A percentile compares a stretch with the other conserved stretches of the same genome.
Conservation (phyloP, 2,329 filamentous ascomycete genomes). For the Daldinia sp. region DNA sequence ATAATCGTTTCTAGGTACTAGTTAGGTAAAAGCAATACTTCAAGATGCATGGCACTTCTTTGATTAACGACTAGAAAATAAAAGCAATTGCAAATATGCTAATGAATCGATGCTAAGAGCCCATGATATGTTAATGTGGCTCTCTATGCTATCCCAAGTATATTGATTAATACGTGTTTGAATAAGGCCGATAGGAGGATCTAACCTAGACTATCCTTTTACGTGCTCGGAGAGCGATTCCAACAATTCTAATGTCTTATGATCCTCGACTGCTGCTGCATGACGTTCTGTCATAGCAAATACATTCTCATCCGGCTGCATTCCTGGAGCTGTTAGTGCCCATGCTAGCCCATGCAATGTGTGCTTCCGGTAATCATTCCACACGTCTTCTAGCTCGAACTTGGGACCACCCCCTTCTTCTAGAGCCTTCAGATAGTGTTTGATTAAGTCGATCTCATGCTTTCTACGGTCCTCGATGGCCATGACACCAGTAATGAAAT, state of each 20-base stretch:
- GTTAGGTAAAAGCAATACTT: no score
- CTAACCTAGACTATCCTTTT: not conserved
- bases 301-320: slow-evolving; percentile 20
- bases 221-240: slow-evolving; percentile 15
- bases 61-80: no score
- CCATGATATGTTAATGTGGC: no score
- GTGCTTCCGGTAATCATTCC: slow-evolving; percentile 24
- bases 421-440: slow-evolving; percentile 6
- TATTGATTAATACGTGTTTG: not conserved
- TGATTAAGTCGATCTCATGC: slow-evolving; percentile 10
- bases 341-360: slow-evolving; percentile 17
- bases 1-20: no score
- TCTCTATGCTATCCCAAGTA: no score
- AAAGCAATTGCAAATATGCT: no score
- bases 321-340: slow-evolving; percentile 14
- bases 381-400: slow-evolving; percentile 13
- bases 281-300: slow-evolving; percentile 19
- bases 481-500: slow-evolving; percentile 14
- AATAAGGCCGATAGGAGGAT: not conserved
- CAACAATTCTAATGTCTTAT: slow-evolving; percentile 16
- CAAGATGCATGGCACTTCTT: no score
- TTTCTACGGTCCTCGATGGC: slow-evolving; percentile 14
- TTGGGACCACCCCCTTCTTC: slow-evolving; percentile 5
- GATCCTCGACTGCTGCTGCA: slow-evolving; percentile 12
- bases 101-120: no score